phyloP scores from a whole-genome alignment of 495 filamentous ascomycete genomes.

The Elasticomyces elasticus region DNA sequence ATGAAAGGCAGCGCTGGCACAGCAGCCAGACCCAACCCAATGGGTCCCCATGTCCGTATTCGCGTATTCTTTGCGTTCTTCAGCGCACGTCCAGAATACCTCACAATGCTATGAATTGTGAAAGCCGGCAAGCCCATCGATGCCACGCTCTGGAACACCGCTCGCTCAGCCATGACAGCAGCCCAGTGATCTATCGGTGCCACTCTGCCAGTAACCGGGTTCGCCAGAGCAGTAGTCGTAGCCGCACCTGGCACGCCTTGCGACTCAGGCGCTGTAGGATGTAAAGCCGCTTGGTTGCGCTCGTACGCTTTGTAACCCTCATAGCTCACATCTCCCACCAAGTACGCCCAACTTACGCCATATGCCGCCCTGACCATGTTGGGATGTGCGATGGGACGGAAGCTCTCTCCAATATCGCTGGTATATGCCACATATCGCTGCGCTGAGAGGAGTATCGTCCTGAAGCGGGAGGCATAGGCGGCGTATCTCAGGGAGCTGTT shows the following conservation, averaged over 20 bases:
- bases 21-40: constrained; percentile 77
- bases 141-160: constrained; percentile 79
- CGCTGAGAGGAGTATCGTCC: constrained; percentile 79
- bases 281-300: constrained; percentile 56
- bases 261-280: constrained; percentile 32
- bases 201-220: constrained; percentile 36
- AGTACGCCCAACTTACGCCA: constrained; percentile 83
- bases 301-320: constrained; percentile 94
- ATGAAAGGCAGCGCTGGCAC: constrained; percentile 83
- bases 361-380: constrained; percentile 73
- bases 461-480: constrained; percentile 52
- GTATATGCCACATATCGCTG: constrained; percentile 98
- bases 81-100: constrained; percentile 71
- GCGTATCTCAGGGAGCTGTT: constrained; percentile 82
- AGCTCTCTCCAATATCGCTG: constrained; percentile 92
- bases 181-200: constrained; percentile 80
- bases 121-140: constrained; percentile 92
- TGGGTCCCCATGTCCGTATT: constrained; percentile 75
- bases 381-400: constrained; percentile 85
- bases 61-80: constrained; percentile 65
- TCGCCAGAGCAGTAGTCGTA: background rate
- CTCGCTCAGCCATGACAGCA: constrained; percentile 81
- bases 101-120: constrained; percentile 86
- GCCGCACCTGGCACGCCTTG: background rate
- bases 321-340: constrained; percentile 79